These are phyloP conservation scores for Nakazawaea wickerhamii DNA, from an alignment of 805 yeast species.

Conservation along the genomic window DNA sequence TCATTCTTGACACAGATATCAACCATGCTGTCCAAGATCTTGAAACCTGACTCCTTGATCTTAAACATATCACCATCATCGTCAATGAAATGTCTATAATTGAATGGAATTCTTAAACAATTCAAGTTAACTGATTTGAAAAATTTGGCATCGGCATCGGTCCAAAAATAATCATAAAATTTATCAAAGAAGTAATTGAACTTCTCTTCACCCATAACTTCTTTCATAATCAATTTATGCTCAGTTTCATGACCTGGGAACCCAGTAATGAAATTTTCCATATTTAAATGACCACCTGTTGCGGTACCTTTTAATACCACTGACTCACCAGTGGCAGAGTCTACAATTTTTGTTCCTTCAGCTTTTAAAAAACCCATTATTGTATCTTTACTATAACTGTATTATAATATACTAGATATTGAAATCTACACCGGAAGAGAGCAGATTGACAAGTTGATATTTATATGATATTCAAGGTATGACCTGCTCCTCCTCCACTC, in stretches of 20 bases:
- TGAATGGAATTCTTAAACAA: conserved; percentile 46
- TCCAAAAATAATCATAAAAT: conserved; percentile 50
- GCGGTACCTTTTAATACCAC: conserved; percentile 44
- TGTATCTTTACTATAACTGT: neutral
- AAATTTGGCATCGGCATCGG: conserved; percentile 43
- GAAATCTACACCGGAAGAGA: too few relatives aligned
- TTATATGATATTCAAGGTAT: too few relatives aligned
- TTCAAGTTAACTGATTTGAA: conserved; percentile 37
- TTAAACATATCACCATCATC: conserved; percentile 39
- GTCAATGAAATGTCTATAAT: conserved; percentile 44
- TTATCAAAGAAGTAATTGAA: conserved; percentile 44
- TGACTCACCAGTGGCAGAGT: conserved; percentile 27
- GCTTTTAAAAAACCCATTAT: conserved; percentile 28
- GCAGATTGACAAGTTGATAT: too few relatives aligned
- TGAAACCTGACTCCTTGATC: conserved; percentile 40
- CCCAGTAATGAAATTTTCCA: conserved; percentile 54
- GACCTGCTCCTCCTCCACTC: too few relatives aligned
- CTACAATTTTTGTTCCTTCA: conserved; percentile 44
- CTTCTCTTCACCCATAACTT: conserved; percentile 41
- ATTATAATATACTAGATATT: too few relatives aligned
- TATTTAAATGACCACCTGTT: conserved; percentile 45
- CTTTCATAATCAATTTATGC: conserved; percentile 35
- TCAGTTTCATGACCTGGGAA: conserved; percentile 51
- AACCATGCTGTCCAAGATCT: conserved; percentile 36
- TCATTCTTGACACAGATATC: conserved; percentile 40